Percentiles rank a stretch among this genome's conserved stretches.
Evolutionary conservation across 2,329 filamentous ascomycete genomes (phyloP).

Genomic region (Aspergillus jensenii): DNA sequence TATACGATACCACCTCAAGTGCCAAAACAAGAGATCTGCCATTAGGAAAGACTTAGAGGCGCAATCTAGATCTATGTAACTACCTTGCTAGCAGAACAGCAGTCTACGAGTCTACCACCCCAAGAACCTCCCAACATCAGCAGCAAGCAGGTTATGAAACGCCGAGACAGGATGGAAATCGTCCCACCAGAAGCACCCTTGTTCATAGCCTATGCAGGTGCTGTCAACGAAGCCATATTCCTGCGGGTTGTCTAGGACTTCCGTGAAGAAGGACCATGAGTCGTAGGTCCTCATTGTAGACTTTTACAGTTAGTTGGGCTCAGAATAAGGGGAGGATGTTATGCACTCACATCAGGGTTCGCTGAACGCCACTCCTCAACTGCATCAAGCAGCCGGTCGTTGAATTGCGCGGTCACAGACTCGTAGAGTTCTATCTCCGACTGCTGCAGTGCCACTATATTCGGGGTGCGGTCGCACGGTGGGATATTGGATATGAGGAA

Average conservation of each 20-base stretch:
- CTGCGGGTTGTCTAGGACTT: background rate
- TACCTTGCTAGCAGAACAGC: too few species aligned
- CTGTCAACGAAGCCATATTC: conserved; percentile 1
- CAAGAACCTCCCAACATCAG: background rate
- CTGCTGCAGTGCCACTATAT: background rate
- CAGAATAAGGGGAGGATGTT: background rate
- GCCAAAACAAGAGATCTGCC: too few species aligned
- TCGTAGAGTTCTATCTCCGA: background rate
- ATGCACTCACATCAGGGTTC: background rate
- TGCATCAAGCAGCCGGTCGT: background rate
- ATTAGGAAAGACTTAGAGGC: too few species aligned
- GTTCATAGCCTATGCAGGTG: background rate
- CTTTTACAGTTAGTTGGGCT: background rate
- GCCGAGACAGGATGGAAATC: conserved; percentile 2
- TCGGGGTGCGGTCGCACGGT: conserved; percentile 2
- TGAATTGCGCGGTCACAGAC: background rate
- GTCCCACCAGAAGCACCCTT: conserved; percentile 10
- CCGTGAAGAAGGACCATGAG: background rate
- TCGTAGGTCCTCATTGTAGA: background rate
- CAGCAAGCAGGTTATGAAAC: conserved; percentile 8
- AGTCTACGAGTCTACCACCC: background rate
- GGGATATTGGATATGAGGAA: conserved; percentile 7
- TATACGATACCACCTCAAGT: too few species aligned
- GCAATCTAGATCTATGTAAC: too few species aligned
- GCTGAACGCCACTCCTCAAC: background rate